A percentile compares a stretch with the other conserved stretches of the same genome.
phyloP scores from a whole-genome alignment of 805 yeast genomes.

The Pichia nakasei region DNA sequence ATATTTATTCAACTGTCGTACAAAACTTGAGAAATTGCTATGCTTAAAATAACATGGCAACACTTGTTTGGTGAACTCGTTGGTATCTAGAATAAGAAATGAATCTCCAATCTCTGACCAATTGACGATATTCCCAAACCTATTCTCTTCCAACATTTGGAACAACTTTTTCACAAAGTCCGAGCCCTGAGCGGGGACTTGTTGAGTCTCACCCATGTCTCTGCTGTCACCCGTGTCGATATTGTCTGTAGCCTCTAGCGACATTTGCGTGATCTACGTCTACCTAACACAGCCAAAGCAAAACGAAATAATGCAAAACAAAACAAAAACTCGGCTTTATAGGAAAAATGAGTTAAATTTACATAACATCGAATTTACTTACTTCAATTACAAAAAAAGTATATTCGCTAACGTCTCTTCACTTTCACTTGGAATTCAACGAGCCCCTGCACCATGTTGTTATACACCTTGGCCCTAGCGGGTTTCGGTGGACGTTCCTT shows the following conservation, averaged over 20 bases:
- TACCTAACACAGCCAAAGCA: too few species aligned
- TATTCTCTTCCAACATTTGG: constrained; percentile 77
- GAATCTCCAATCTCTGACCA: constrained; percentile 86
- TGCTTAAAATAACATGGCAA: constrained; percentile 92
- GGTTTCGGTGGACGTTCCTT: constrained; percentile 16
- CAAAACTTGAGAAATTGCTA: constrained; percentile 89
- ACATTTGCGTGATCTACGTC: too few species aligned
- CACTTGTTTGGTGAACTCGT: constrained; percentile 80
- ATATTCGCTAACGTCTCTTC: not conserved
- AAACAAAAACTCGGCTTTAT: too few species aligned
- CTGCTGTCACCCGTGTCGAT: not conserved
- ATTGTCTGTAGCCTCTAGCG: too few species aligned
- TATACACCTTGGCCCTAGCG: constrained; percentile 22
- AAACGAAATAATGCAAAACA: too few species aligned
- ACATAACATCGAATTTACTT: too few species aligned
- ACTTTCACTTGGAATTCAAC: constrained; percentile 26
- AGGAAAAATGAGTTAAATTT: too few species aligned
- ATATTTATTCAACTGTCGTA: constrained; percentile 90
- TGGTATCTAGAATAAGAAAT: constrained; percentile 83
- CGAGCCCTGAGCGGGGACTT: not conserved
- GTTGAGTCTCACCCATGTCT: not conserved
- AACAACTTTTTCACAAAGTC: constrained; percentile 63
- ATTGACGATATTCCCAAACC: constrained; percentile 64
- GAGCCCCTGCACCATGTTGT: constrained; percentile 24
- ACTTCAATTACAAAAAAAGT: too few species aligned